phyloP scores from a whole-genome alignment of 257 asterid genomes.

The Jaltomata sinuosa region DNA sequence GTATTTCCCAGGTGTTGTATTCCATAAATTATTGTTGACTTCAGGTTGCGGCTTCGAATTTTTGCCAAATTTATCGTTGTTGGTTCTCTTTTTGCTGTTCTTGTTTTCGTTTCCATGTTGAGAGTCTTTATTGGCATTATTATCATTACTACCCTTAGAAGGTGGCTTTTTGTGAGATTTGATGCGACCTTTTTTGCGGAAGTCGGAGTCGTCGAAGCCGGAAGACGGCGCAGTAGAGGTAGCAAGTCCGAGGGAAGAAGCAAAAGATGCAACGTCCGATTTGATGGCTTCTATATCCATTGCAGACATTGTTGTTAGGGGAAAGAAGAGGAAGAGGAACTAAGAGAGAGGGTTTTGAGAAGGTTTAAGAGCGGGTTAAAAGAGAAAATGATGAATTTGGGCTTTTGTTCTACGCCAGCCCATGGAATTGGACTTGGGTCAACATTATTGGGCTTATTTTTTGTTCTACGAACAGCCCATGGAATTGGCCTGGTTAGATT shows the following conservation, averaged over 20 bases:
- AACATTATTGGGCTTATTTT: too few relatives aligned
- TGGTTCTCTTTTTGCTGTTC: not conserved
- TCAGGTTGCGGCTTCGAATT: constrained; percentile 7
- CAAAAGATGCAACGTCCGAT: constrained; percentile 72
- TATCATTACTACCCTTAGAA: not conserved
- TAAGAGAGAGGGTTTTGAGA: not conserved
- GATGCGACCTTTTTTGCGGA: constrained; percentile 57
- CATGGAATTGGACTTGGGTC: not conserved
- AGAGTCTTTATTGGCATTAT: not conserved
- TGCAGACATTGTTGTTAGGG: not conserved
- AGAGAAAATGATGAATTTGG: not conserved
- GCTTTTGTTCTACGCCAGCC: not conserved
- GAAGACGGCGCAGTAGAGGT: constrained; percentile 27
- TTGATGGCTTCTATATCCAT: constrained; percentile 35
- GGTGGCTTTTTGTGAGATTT: constrained; percentile 14
- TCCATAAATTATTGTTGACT: not conserved
- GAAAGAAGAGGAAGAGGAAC: not conserved
- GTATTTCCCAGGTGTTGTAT: constrained; percentile 17
- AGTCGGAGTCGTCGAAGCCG: constrained; percentile 85
- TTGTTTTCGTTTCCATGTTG: not conserved
- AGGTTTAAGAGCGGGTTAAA: not conserved
- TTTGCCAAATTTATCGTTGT: not conserved
- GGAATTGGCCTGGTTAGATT: too few relatives aligned
- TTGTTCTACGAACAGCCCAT: too few relatives aligned
- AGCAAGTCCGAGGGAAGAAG: constrained; percentile 76